phyloP scores from a whole-genome alignment of 2,329 filamentous ascomycete genomes.

The Falciphora oryzae region DNA sequence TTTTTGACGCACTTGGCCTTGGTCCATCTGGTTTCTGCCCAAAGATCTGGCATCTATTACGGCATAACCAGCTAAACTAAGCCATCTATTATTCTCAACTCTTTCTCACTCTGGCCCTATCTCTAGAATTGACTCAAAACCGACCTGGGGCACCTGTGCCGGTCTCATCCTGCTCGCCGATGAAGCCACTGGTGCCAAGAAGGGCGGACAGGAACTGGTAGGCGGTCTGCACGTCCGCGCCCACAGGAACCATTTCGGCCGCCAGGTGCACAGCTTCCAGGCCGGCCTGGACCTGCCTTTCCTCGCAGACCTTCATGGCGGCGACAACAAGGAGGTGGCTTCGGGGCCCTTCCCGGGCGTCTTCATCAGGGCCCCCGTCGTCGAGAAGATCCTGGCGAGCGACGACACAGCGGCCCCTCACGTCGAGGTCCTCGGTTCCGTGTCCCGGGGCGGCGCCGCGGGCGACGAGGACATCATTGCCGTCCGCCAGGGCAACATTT shows the following conservation, averaged over 20 bases:
- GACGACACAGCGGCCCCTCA: slow-evolving; percentile 22
- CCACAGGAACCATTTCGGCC: slow-evolving; percentile 90
- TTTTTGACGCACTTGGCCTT: too few relatives aligned
- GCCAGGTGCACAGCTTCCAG: slow-evolving; percentile 89
- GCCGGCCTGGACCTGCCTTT: slow-evolving; percentile 69
- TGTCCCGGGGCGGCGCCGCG: slow-evolving; percentile 36
- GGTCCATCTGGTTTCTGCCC: too few relatives aligned
- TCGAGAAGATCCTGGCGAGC: slow-evolving; percentile 67
- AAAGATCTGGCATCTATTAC: too few relatives aligned
- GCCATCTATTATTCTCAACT: neutral
- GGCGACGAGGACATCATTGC: slow-evolving; percentile 67
- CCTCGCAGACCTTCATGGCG: slow-evolving; percentile 33
- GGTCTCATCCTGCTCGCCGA: slow-evolving; percentile 88
- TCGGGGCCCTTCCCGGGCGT: slow-evolving; percentile 61
- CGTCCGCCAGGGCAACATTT: slow-evolving; percentile 82
- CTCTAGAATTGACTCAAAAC: slow-evolving; percentile 34
- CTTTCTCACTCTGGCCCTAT: neutral
- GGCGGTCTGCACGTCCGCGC: slow-evolving; percentile 87
- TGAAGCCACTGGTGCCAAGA: slow-evolving; percentile 80
- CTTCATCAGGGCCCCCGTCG: slow-evolving; percentile 91
- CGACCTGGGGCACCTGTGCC: slow-evolving; percentile 94
- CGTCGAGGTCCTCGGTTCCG: slow-evolving; percentile 47
- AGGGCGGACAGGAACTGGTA: slow-evolving; percentile 87
- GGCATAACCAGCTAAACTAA: too few relatives aligned
- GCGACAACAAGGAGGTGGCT: slow-evolving; percentile 12